Percentiles rank a stretch among this genome's conserved stretches.
These are phyloP conservation scores for Suillus plorans DNA, from an alignment of 768 basidiomycete genomes.

Conservation along the genomic window DNA sequence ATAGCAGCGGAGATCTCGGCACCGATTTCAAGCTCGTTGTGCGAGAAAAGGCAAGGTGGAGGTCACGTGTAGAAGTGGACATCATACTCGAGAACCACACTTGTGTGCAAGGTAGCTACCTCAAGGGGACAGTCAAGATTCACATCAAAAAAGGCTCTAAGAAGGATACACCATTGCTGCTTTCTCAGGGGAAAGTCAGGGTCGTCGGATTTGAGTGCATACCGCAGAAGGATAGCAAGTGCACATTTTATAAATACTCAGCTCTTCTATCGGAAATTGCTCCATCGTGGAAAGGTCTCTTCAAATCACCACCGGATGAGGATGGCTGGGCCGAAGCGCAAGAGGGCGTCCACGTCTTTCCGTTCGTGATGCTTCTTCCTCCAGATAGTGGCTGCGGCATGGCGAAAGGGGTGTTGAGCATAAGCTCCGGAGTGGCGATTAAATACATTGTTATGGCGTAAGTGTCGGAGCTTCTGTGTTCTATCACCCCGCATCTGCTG, in stretches of 20 bases:
- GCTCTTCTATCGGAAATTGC: constrained; percentile 49
- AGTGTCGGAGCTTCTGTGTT: constrained; percentile 29
- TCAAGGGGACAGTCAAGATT: constrained; percentile 71
- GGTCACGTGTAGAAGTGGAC: constrained; percentile 79
- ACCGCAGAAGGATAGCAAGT: constrained; percentile 52
- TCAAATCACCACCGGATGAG: constrained; percentile 44
- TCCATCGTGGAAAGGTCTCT: constrained; percentile 44
- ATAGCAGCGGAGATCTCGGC: constrained; percentile 11
- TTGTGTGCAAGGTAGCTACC: constrained; percentile 75
- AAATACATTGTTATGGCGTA: constrained; percentile 82
- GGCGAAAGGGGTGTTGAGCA: constrained; percentile 57
- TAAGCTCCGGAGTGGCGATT: constrained; percentile 60
- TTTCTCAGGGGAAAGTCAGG: constrained; percentile 76
- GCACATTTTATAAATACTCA: constrained; percentile 82
- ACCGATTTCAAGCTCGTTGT: constrained; percentile 32
- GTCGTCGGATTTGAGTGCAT: constrained; percentile 84
- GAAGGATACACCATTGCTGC: constrained; percentile 56
- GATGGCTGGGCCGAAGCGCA: constrained; percentile 64
- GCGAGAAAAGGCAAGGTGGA: constrained; percentile 71
- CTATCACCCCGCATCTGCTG: neutral
- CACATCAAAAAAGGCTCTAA: constrained; percentile 54
- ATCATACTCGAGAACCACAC: constrained; percentile 73
- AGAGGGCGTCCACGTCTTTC: constrained; percentile 68
- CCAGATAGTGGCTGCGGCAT: constrained; percentile 48
- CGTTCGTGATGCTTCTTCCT: constrained; percentile 72